Evolutionary conservation across 2,329 filamentous ascomycete genomes (phyloP), one percentile per base, ranked within the genome.

Genomic region (Eurotiales sp.): DNA sequence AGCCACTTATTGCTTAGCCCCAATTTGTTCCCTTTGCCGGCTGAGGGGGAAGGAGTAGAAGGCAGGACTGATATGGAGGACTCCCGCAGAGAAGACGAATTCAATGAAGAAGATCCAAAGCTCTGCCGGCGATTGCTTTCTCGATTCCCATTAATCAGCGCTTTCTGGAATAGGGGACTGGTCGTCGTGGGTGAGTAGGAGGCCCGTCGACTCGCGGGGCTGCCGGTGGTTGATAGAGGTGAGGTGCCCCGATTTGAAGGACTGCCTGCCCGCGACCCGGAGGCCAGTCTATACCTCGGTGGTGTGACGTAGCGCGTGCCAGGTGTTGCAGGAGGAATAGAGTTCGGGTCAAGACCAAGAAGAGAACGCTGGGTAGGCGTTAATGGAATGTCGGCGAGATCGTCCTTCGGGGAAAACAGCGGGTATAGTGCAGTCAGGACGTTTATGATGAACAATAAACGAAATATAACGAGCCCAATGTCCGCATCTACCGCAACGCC

Each of bases 1-100:
- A 96, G 71, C 92, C 92, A 97, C 73, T 93, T 95, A 73, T 84
- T 96, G 70, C 92, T 96, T 64, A 96, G 65, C 0, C 84, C 84
- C 47, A 95, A 83, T 58, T 83, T 90, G 37, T 85, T 84, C 51
- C 83, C 80, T 72, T 87, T 90, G 32, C 80, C 66, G 46, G 61
- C 78, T 5, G 76, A 72, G 1, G 88, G 87, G 57, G 84, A 91
- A 1, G 88, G 87, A 15, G 86, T 85, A 12, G 80, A 77, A 1
- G 86, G 83, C 1, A 72, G 72, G n/a, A 82, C 81, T 17, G 83
- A 81, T 52, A 70, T 46, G 51, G 74, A 78, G 34, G 72, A 70
- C 59, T 67, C 69, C 51, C 62, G 61, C 42, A 70, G 66, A 36
- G 65, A 60, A 43, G 62, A n/a, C n/a, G n/a, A 66, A 51, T 61